Evolutionary conservation across 768 basidiomycete species (phyloP).

Genomic region (Amanita polypyramis): DNA sequence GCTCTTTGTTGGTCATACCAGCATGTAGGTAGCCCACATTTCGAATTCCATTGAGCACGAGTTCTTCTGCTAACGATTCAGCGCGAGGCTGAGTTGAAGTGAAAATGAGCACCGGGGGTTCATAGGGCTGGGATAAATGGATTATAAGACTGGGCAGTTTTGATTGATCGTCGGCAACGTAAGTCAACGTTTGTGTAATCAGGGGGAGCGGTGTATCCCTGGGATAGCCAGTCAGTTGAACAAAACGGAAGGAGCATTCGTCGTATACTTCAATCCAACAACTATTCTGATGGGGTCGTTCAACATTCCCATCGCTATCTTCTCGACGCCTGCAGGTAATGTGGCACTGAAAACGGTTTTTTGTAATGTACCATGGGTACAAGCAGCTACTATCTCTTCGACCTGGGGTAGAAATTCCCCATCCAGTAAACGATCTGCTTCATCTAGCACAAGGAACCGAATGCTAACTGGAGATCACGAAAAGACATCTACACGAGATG

Average conservation of each 20-base stretch:
- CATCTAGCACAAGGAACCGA: conserved; percentile 79
- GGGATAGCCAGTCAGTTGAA: conserved; percentile 5
- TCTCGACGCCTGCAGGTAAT: conserved; percentile 80
- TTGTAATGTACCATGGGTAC: conserved; percentile 56
- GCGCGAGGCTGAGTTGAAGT: conserved; percentile 84
- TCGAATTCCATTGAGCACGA: conserved; percentile 64
- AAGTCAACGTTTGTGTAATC: conserved; percentile 82
- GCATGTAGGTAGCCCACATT: conserved; percentile 91
- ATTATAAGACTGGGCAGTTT: conserved; percentile 84
- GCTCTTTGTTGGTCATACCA: conserved; percentile 76
- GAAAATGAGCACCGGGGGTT: conserved; percentile 88
- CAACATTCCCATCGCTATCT: conserved; percentile 77
- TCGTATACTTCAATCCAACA: conserved; percentile 85
- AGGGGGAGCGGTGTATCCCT: conserved; percentile 92
- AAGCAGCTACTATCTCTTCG: conserved; percentile 76
- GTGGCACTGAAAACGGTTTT: conserved; percentile 95
- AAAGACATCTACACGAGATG: not conserved
- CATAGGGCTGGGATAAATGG: conserved; percentile 72
- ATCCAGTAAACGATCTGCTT: conserved; percentile 88
- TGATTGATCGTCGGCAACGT: conserved; percentile 89
- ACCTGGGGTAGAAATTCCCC: conserved; percentile 82
- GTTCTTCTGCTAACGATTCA: conserved; percentile 68
- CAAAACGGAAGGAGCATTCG: not conserved
- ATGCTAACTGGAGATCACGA: conserved; percentile 42
- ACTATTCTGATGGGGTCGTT: conserved; percentile 84